Percentiles rank a stretch among this genome's conserved stretches.
These are phyloP conservation scores for Sherardia arvensis DNA, from an alignment of 257 asterid genomes.

Conservation along the genomic window DNA sequence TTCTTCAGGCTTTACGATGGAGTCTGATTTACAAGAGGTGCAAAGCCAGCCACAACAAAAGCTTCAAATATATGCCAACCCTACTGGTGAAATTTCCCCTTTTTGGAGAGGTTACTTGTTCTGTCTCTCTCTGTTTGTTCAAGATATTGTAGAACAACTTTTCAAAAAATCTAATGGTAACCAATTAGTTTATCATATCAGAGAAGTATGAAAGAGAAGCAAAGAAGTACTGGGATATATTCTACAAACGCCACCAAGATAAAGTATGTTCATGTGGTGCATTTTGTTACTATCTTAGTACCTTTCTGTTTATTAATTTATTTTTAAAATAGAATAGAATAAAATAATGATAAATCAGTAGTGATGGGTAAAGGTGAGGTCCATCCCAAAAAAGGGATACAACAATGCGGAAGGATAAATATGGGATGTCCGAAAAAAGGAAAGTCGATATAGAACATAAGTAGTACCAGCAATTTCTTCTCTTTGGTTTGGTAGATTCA, in stretches of 20 bases:
- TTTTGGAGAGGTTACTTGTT: slow-evolving; percentile 66
- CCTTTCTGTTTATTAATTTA: not conserved
- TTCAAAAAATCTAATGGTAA: not conserved
- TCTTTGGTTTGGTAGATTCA: slow-evolving; percentile 1
- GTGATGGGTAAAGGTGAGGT: not conserved
- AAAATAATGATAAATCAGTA: too few relatives aligned
- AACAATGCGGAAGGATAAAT: not conserved
- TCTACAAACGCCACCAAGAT: slow-evolving; percentile 90
- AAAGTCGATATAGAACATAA: not conserved
- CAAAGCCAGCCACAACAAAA: slow-evolving; percentile 29
- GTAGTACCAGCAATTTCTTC: not conserved
- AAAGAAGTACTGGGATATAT: slow-evolving; percentile 88
- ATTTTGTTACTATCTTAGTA: not conserved
- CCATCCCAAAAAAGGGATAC: not conserved
- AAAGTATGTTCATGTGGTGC: slow-evolving; percentile 37
- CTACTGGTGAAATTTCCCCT: slow-evolving; percentile 72
- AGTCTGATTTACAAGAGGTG: slow-evolving; percentile 19
- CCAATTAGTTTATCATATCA: slow-evolving; percentile 18
- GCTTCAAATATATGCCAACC: slow-evolving; percentile 68
- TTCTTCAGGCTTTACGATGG: slow-evolving; percentile 13
- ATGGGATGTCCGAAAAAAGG: not conserved
- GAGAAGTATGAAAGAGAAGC: slow-evolving; percentile 93
- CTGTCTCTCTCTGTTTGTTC: slow-evolving; percentile 6
- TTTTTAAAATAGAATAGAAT: not conserved
- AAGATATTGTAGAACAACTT: not conserved